Evolutionary conservation across 2,329 filamentous ascomycete genomes (phyloP).

Genomic region (Esteya vermicola): DNA sequence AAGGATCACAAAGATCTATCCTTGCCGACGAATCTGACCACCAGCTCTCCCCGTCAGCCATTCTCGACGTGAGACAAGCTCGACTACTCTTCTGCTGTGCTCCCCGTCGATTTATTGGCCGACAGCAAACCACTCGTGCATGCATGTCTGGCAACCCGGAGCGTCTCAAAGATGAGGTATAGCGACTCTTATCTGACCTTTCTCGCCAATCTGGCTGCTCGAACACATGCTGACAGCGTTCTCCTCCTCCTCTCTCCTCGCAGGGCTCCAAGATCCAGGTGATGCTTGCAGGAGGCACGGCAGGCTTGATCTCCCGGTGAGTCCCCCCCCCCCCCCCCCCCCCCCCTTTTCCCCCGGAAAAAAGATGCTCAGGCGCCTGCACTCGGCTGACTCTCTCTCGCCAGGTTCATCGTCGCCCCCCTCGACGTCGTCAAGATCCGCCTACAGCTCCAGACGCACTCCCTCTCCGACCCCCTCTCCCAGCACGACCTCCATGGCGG

Average conservation of each 20-base stretch:
- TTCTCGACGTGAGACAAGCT: neutral
- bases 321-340: neutral
- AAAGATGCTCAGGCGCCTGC: neutral
- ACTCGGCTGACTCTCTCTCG: neutral
- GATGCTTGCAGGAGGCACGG: constrained; percentile 41
- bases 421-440: constrained; percentile 98
- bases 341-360: no score
- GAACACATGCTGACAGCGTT: neutral
- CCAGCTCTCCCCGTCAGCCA: neutral
- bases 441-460: constrained; percentile 83
- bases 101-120: neutral
- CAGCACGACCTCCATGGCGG: constrained; percentile 32
- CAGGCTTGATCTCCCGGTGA: constrained; percentile 79
- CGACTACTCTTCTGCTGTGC: neutral
- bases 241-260: neutral
- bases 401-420: constrained; percentile 80
- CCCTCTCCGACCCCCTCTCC: constrained; percentile 58
- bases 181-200: no score
- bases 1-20: no score
- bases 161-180: constrained; percentile 47
- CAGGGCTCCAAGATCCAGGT: constrained; percentile 43
- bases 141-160: constrained; percentile 28
- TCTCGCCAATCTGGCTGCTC: neutral
- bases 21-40: no score
- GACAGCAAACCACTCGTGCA: constrained; percentile 13